Evolutionary conservation across 2,329 filamentous ascomycete species (phyloP).

Genomic region (Sarocladium oryzae): DNA sequence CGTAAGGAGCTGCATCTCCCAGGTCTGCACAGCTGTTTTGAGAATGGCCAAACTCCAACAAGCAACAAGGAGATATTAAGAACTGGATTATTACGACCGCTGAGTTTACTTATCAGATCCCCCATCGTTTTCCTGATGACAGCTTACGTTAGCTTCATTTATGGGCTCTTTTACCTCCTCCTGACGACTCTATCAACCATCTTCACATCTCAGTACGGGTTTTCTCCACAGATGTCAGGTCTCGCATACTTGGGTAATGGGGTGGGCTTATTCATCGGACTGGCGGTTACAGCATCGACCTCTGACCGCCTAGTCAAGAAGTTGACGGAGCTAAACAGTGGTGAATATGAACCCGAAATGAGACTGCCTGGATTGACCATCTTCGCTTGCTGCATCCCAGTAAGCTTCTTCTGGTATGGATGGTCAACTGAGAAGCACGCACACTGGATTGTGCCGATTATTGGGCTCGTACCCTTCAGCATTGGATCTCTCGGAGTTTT

Average conservation of each 20-base stretch:
- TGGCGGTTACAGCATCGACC: slow-evolving; percentile 14
- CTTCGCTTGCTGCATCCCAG: slow-evolving; percentile 44
- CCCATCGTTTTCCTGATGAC: slow-evolving; percentile 44
- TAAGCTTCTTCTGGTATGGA: slow-evolving; percentile 51
- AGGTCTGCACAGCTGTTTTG: slow-evolving; percentile 38
- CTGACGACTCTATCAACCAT: slow-evolving; percentile 30
- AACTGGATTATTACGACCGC: slow-evolving; percentile 48
- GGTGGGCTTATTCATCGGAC: slow-evolving; percentile 23
- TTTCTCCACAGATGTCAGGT: slow-evolving; percentile 17
- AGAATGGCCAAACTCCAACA: too few species aligned
- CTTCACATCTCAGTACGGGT: slow-evolving; percentile 28
- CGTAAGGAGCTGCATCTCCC: slow-evolving; percentile 37
- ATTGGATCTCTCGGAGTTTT: slow-evolving; percentile 3
- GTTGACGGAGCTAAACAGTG: not conserved
- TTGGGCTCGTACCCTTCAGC: slow-evolving; percentile 49
- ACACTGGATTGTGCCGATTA: slow-evolving; percentile 53
- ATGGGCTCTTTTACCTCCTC: slow-evolving; percentile 29
- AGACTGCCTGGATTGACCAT: slow-evolving; percentile 49
- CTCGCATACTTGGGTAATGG: slow-evolving; percentile 47
- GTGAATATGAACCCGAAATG: slow-evolving; percentile 32
- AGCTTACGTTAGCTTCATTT: slow-evolving; percentile 29
- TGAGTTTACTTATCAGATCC: slow-evolving; percentile 37
- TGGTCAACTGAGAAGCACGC: slow-evolving; percentile 45
- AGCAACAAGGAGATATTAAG: not conserved
- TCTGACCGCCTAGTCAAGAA: slow-evolving; percentile 11